phyloP scores from a whole-genome alignment of 768 basidiomycete genomes.

The Exsudoporus frostii region DNA sequence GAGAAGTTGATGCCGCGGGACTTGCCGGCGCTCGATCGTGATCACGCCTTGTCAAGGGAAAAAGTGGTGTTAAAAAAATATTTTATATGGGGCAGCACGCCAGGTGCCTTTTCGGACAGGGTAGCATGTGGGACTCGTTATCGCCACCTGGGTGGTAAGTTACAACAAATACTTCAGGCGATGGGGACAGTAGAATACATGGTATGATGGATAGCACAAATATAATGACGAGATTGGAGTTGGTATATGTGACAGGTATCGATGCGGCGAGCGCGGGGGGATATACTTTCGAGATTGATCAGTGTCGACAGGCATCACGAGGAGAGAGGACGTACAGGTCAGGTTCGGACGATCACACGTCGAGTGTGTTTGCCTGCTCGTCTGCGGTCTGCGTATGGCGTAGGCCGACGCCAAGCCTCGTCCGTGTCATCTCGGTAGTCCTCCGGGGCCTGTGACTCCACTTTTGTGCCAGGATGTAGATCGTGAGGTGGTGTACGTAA shows the following conservation, averaged over 20 bases:
- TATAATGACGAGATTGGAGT: slow-evolving; percentile 14
- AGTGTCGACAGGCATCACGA: neutral
- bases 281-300: slow-evolving; percentile 1
- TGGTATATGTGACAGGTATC: slow-evolving; percentile 24
- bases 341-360: slow-evolving; percentile 58
- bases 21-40: slow-evolving; percentile 24
- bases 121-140: slow-evolving; percentile 13
- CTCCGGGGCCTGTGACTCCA: slow-evolving; percentile 37
- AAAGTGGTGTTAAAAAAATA: neutral
- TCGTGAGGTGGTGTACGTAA: slow-evolving; percentile 51
- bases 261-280: slow-evolving; percentile 14
- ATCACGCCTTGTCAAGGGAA: slow-evolving; percentile 6
- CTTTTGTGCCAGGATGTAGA: slow-evolving; percentile 31
- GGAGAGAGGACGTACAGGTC: slow-evolving; percentile 3
- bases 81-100: slow-evolving; percentile 5
- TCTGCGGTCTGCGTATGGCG: slow-evolving; percentile 70
- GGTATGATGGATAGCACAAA: slow-evolving; percentile 20
- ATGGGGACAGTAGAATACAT: slow-evolving; percentile 19
- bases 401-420: slow-evolving; percentile 70
- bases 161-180: slow-evolving; percentile 14
- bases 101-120: slow-evolving; percentile 9
- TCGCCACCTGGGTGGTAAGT: slow-evolving; percentile 11
- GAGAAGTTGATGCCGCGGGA: slow-evolving; percentile 15
- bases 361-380: slow-evolving; percentile 79
- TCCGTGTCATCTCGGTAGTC: slow-evolving; percentile 58